Percentiles rank a stretch among this genome's conserved stretches.
phyloP scores from a whole-genome alignment of 208 protist species.

The Kentomonas sorsogonicus region DNA sequence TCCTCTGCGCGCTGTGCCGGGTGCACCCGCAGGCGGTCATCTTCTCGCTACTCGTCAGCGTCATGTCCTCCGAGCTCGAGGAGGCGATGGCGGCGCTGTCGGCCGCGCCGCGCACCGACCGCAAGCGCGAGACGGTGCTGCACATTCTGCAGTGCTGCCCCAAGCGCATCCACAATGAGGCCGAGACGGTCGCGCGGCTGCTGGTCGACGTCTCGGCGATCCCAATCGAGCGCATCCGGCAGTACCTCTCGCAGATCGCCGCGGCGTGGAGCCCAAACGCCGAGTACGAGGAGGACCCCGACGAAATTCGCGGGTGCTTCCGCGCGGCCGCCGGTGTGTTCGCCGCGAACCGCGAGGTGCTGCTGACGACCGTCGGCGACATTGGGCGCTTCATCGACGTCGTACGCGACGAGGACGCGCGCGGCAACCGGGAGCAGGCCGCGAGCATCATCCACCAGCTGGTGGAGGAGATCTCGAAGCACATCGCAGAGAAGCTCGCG shows the following conservation, averaged over 20 bases:
- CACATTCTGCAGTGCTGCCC: slow-evolving; percentile 79
- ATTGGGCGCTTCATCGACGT: slow-evolving; percentile 86
- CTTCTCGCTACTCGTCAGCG: slow-evolving; percentile 98
- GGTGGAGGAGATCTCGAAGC: slow-evolving; percentile 96
- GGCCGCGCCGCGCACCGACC: slow-evolving; percentile 20
- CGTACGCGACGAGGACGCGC: slow-evolving; percentile 68
- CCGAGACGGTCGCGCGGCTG: slow-evolving; percentile 75
- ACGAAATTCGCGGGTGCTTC: slow-evolving; percentile 70
- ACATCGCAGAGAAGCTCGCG: slow-evolving; percentile 94
- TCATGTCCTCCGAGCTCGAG: slow-evolving; percentile 68
- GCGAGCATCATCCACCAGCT: slow-evolving; percentile 83
- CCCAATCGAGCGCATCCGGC: slow-evolving; percentile 86
- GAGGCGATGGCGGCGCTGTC: slow-evolving; percentile 13
- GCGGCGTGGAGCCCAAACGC: slow-evolving; percentile 88
- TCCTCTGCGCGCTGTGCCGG: slow-evolving; percentile 93
- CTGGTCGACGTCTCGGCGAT: slow-evolving; percentile 82
- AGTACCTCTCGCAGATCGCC: slow-evolving; percentile 81
- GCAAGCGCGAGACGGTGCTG: slow-evolving; percentile 60
- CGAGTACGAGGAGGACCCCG: slow-evolving; percentile 85
- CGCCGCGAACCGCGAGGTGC: slow-evolving; percentile 63
- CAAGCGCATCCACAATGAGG: slow-evolving; percentile 80
- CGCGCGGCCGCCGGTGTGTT: slow-evolving; percentile 76
- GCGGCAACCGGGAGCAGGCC: slow-evolving; percentile 81
- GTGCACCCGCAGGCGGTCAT: slow-evolving; percentile 98
- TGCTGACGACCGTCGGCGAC: slow-evolving; percentile 85